Conservation (phyloP, 1,284 basidiomycete genomes). For the Butyriboletus appendiculatus region DNA sequence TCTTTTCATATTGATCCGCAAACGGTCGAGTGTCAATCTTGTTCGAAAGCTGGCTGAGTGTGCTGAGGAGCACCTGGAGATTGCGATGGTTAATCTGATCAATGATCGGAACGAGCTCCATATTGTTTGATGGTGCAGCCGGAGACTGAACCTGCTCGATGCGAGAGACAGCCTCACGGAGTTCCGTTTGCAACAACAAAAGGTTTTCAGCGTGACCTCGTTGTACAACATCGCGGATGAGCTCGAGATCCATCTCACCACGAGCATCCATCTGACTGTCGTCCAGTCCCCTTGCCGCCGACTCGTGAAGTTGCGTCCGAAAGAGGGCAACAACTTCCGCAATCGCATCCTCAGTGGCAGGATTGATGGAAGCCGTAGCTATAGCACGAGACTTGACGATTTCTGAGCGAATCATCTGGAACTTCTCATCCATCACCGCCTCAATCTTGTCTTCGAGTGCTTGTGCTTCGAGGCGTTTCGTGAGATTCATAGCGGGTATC, state of each 20-base stretch:
- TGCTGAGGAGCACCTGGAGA: slow-evolving; percentile 55
- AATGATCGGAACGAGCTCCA: slow-evolving; percentile 43
- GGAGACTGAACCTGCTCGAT: slow-evolving; percentile 35
- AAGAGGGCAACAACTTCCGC: slow-evolving; percentile 67
- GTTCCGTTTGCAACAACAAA: slow-evolving; percentile 56
- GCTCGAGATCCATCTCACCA: slow-evolving; percentile 75
- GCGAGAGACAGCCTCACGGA: slow-evolving; percentile 46
- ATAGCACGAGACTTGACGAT: slow-evolving; percentile 31
- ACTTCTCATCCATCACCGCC: slow-evolving; percentile 64
- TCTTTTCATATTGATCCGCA: slow-evolving; percentile 47
- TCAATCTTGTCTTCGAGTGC: slow-evolving; percentile 60
- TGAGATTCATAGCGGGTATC: slow-evolving; percentile 52
- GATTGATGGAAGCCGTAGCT: slow-evolving; percentile 36
- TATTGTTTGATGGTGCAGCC: slow-evolving; percentile 18
- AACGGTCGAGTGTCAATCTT: slow-evolving; percentile 53
- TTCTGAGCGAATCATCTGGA: slow-evolving; percentile 51
- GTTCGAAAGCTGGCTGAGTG: slow-evolving; percentile 59
- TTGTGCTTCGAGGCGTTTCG: slow-evolving; percentile 57
- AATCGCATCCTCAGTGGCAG: slow-evolving; percentile 59
- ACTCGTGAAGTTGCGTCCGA: slow-evolving; percentile 64
- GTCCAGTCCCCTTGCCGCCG: slow-evolving; percentile 57
- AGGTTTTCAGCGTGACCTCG: slow-evolving; percentile 64
- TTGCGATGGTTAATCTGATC: slow-evolving; percentile 60
- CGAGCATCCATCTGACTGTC: slow-evolving; percentile 68
- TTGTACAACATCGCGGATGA: slow-evolving; percentile 69